Evolutionary conservation across 1,284 basidiomycete genomes (phyloP), one percentile per base, ranked within the genome.

Genomic region (Apiotrichum veenhuisii): DNA sequence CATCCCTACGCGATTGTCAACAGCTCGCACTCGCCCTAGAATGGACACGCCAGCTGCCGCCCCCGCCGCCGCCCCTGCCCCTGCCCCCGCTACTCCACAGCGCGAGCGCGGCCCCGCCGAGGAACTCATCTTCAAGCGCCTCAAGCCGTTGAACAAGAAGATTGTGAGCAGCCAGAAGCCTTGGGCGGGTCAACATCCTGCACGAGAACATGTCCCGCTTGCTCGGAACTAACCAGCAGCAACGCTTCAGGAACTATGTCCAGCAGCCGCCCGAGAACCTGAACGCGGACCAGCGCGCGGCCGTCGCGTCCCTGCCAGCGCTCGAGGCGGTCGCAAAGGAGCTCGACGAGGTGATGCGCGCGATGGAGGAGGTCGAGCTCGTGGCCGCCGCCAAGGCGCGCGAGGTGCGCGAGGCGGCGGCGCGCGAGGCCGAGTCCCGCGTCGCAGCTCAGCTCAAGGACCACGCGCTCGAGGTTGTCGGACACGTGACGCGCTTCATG

Each of bases 281-380:
- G 52, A 89, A 93, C 65, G 87, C 89, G 26, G 91, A 93, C 74
- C 91, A 93, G 77, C 86, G 82, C 64, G 82, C 85, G 33, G 81
- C 82, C 1, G 67, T 91, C 51, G 85, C 83, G 61, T 84, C 82
- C 23, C 82, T 93, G 41, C 83, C 90, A 7, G 79, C 80, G 12
- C 80, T 92, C 38, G 89, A 92, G 69, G 87, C 85, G 7, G 79
- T 85, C 25, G 82, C 84, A 63, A 88, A 87, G 66, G 91, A 93
- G 68, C 78, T 93, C 17, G 85, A 84, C 44, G 89, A 91, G 59
- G 82, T 91, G 42, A 87, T 85, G 74, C 89, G 88, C 72, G 83
- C 81, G 41, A 81, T 91, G 61, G 88, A 92, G 61, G 62, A 64
- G 47, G 59, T 62, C 51, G 68, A 70, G 60, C 57, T 69, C 10